Evolutionary conservation across 768 basidiomycete species (phyloP).

Genomic region (Krasilnikovozyma curviuscula): DNA sequence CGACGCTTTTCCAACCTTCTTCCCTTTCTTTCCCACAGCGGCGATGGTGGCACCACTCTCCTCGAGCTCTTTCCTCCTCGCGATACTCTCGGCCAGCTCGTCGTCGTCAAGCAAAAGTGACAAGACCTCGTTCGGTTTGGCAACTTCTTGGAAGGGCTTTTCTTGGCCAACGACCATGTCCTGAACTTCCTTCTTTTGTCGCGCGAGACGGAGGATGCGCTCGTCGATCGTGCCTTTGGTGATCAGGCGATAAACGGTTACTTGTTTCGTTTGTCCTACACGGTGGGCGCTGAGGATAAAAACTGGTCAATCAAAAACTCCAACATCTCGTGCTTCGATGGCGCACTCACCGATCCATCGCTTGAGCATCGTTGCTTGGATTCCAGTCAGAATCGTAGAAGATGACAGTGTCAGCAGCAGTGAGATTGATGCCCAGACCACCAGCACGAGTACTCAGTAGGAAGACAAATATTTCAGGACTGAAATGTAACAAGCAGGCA

Average conservation of each 20-base stretch:
- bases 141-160: constrained; percentile 30
- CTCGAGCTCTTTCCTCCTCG: no score
- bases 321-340: no score
- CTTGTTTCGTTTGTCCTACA: constrained; percentile 87
- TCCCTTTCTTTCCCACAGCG: no score
- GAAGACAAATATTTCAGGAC: constrained; percentile 76
- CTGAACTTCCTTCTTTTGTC: constrained; percentile 49
- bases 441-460: constrained; percentile 84
- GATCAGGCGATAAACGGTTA: constrained; percentile 86
- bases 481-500: constrained; percentile 19
- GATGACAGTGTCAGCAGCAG: constrained; percentile 67
- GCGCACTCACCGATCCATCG: constrained; percentile 99
- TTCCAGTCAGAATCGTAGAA: constrained; percentile 96
- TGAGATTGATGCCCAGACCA: constrained; percentile 40
- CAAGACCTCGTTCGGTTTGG: constrained; percentile 91
- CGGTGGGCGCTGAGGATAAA: no score
- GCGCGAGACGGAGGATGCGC: constrained; percentile 84
- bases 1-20: no score
- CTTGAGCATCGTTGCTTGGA: constrained; percentile 91
- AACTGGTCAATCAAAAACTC: no score
- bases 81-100: constrained; percentile 31
- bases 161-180: constrained; percentile 85
- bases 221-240: constrained; percentile 63
- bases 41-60: no score
- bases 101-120: constrained; percentile 86